Evolutionary conservation across 441 rosid species (phyloP).

Genomic region (Viola pubescens): DNA sequence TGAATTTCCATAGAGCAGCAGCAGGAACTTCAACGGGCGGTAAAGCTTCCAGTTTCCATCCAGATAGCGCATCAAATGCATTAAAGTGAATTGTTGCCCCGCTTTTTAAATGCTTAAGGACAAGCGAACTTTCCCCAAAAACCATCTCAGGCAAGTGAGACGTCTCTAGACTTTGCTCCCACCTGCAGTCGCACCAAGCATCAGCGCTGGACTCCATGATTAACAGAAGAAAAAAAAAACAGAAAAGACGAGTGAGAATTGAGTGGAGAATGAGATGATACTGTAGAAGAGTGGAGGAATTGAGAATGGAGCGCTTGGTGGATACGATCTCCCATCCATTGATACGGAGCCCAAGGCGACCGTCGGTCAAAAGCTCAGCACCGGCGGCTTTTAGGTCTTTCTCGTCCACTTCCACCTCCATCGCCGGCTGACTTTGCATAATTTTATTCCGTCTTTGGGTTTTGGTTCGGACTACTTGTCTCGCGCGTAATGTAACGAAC

Average conservation of each 20-base stretch:
- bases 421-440: slow-evolving; percentile 8
- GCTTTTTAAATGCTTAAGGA: slow-evolving; percentile 47
- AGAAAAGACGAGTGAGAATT: neutral
- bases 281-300: slow-evolving; percentile 49
- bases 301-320: slow-evolving; percentile 67
- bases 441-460: neutral
- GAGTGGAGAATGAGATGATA: slow-evolving; percentile 20
- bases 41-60: slow-evolving; percentile 77
- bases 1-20: slow-evolving; percentile 86
- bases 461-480: no score
- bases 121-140: slow-evolving; percentile 71
- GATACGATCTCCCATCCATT: slow-evolving; percentile 86
- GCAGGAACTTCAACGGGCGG: slow-evolving; percentile 98
- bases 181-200: slow-evolving; percentile 39
- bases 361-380: slow-evolving; percentile 62
- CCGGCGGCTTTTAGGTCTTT: slow-evolving; percentile 68
- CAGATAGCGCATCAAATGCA: slow-evolving; percentile 79
- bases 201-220: neutral
- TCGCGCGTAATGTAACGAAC: no score
- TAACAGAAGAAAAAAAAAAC: neutral
- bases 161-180: slow-evolving; percentile 76
- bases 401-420: slow-evolving; percentile 69
- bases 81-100: slow-evolving; percentile 65
- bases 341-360: slow-evolving; percentile 60
- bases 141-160: slow-evolving; percentile 90